Evolutionary conservation across 2,329 filamentous ascomycete species (phyloP).

Genomic region (Canariomyces notabilis): DNA sequence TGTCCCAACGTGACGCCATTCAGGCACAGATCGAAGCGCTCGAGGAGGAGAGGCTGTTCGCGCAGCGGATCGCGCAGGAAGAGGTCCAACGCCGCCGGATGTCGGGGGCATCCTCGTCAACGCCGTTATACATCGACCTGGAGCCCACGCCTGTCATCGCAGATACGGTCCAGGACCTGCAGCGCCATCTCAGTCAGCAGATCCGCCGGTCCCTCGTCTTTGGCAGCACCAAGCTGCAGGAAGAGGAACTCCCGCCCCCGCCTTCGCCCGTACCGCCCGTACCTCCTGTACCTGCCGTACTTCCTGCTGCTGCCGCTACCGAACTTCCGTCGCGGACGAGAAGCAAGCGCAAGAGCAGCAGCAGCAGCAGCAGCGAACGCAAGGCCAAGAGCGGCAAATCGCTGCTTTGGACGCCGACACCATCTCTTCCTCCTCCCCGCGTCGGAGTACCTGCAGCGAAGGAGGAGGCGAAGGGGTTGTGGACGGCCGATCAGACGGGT

Average conservation of each 20-base stretch:
- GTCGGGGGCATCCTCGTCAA: too few relatives aligned
- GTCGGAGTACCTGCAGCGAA: too few relatives aligned
- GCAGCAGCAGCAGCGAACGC: too few relatives aligned
- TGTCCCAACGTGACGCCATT: constrained; percentile 13
- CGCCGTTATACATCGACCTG: too few relatives aligned
- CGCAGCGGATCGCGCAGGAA: constrained; percentile 22
- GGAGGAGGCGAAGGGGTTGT: too few relatives aligned
- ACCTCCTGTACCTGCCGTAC: too few relatives aligned
- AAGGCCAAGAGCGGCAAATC: neutral
- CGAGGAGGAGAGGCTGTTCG: constrained; percentile 30
- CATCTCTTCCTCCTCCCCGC: too few relatives aligned
- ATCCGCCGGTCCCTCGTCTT: constrained; percentile 20
- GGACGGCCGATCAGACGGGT: neutral
- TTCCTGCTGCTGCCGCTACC: too few relatives aligned
- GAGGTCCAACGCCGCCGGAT: constrained; percentile 18
- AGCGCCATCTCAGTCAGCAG: constrained; percentile 15
- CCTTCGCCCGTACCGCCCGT: neutral
- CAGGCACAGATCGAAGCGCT: constrained; percentile 31
- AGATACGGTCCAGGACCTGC: constrained; percentile 17
- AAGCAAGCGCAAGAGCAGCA: neutral
- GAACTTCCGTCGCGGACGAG: neutral
- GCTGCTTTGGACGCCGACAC: constrained; percentile 2
- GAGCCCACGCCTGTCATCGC: constrained; percentile 7
- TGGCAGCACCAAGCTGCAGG: neutral
- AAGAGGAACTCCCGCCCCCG: neutral